Evolutionary conservation across 805 yeast species (phyloP).

Genomic region (Sugiyamaella lignohabitans): DNA sequence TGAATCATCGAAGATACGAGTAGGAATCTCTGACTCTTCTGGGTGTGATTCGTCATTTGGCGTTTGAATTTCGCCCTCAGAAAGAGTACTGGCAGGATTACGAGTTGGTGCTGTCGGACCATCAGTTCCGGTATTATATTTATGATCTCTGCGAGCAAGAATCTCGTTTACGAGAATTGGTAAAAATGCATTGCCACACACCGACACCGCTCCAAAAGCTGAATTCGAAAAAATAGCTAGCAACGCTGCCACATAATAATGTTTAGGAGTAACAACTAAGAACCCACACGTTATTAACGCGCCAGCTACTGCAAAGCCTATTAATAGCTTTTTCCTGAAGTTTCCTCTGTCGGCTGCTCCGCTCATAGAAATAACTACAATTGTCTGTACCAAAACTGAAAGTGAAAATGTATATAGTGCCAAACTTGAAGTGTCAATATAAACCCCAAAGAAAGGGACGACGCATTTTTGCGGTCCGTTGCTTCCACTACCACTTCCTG

Average conservation of each 20-base stretch:
- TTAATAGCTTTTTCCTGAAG: slow-evolving; percentile 49
- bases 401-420: slow-evolving; percentile 68
- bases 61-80: background rate
- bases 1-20: background rate
- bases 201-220: slow-evolving; percentile 71
- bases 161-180: slow-evolving; percentile 46
- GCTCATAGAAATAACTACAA: slow-evolving; percentile 63
- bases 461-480: slow-evolving; percentile 38
- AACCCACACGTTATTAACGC: slow-evolving; percentile 46
- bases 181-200: slow-evolving; percentile 69
- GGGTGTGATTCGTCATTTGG: background rate
- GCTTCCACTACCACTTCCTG: slow-evolving; percentile 7
- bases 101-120: too few relatives aligned
- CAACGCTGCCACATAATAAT: slow-evolving; percentile 47
- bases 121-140: background rate
- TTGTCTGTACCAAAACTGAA: slow-evolving; percentile 65
- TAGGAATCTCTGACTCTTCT: background rate
- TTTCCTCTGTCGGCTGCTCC: slow-evolving; percentile 65
- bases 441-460: slow-evolving; percentile 38
- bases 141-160: background rate
- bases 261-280: slow-evolving; percentile 33
- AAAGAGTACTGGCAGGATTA: background rate
- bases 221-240: slow-evolving; percentile 59
- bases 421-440: slow-evolving; percentile 65
- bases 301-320: slow-evolving; percentile 56